Percentiles rank a stretch among this genome's conserved stretches.
phyloP scores from a whole-genome alignment of 1,139 yeast species.

The Candida frijolesensis region DNA sequence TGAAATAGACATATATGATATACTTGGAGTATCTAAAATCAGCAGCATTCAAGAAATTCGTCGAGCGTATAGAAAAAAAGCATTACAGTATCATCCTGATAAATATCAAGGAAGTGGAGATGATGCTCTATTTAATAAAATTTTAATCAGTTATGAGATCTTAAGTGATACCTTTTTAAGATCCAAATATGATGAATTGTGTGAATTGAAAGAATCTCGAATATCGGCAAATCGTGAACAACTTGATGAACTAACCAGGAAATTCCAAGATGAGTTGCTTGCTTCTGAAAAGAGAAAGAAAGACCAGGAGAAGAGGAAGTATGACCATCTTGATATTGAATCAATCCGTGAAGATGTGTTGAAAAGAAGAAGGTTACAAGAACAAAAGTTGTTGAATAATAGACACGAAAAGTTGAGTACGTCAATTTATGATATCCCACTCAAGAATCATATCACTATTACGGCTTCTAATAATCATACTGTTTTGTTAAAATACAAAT shows the following conservation, averaged over 20 bases:
- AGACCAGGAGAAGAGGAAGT: slow-evolving; percentile 3
- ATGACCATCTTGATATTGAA: slow-evolving; percentile 24
- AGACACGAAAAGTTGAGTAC: neutral
- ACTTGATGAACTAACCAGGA: slow-evolving; percentile 28
- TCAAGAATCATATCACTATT: slow-evolving; percentile 1
- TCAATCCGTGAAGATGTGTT: slow-evolving; percentile 33
- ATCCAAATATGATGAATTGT: slow-evolving; percentile 37
- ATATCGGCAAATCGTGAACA: slow-evolving; percentile 18
- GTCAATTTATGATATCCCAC: slow-evolving; percentile 10
- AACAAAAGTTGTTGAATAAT: slow-evolving; percentile 15
- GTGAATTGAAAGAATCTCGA: slow-evolving; percentile 18
- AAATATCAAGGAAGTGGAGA: slow-evolving; percentile 41
- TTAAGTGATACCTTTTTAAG: slow-evolving; percentile 33
- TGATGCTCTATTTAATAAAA: slow-evolving; percentile 38
- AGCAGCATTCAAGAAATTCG: slow-evolving; percentile 63
- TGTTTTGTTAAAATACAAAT: slow-evolving; percentile 46
- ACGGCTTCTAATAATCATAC: slow-evolving; percentile 11
- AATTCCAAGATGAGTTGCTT: slow-evolving; percentile 38
- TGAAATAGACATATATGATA: slow-evolving; percentile 36
- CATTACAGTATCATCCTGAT: slow-evolving; percentile 73
- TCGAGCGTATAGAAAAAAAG: slow-evolving; percentile 80
- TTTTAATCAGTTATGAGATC: slow-evolving; percentile 42
- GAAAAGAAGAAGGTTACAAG: slow-evolving; percentile 26
- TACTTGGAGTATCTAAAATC: slow-evolving; percentile 27
- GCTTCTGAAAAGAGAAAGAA: slow-evolving; percentile 26